phyloP scores from a whole-genome alignment of 495 filamentous ascomycete genomes.

The Aspergillus homomorphus region DNA sequence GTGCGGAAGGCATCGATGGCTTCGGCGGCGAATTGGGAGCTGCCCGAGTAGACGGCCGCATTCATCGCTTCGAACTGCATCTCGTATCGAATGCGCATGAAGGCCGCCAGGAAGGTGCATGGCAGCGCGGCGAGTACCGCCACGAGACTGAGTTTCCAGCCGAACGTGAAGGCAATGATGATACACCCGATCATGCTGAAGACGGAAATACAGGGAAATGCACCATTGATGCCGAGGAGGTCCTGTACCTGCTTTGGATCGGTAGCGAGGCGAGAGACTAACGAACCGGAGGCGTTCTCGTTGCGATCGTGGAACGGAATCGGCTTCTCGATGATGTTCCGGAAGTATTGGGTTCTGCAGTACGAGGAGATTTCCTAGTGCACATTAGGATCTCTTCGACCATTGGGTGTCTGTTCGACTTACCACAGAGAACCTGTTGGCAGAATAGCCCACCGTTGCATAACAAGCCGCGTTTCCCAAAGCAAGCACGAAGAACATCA shows the following conservation, averaged over 20 bases:
- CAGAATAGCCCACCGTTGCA: conserved; percentile 49
- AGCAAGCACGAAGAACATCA: conserved; percentile 63
- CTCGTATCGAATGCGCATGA: conserved; percentile 51
- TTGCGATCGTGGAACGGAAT: conserved; percentile 57
- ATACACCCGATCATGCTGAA: conserved; percentile 55
- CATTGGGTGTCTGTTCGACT: neutral
- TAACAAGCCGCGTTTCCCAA: conserved; percentile 50
- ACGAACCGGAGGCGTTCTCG: conserved; percentile 45
- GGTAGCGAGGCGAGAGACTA: conserved; percentile 52
- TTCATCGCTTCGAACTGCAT: conserved; percentile 55
- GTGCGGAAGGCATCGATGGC: conserved; percentile 57
- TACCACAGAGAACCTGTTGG: conserved; percentile 42
- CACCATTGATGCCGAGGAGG: conserved; percentile 47
- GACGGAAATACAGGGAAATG: conserved; percentile 34
- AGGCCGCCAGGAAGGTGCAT: conserved; percentile 51
- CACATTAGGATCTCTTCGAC: neutral
- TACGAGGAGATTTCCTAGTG: conserved; percentile 15
- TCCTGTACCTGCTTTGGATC: conserved; percentile 63
- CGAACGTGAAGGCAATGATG: conserved; percentile 53
- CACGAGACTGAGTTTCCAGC: conserved; percentile 61
- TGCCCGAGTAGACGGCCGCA: conserved; percentile 51
- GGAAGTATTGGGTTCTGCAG: conserved; percentile 60
- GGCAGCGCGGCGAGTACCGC: conserved; percentile 55
- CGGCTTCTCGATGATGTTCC: conserved; percentile 52
- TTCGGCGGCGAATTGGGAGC: conserved; percentile 56